These are phyloP conservation scores for Nepenthes gracilis DNA, from an alignment of 148 eudicot species.

Conservation along the genomic window DNA sequence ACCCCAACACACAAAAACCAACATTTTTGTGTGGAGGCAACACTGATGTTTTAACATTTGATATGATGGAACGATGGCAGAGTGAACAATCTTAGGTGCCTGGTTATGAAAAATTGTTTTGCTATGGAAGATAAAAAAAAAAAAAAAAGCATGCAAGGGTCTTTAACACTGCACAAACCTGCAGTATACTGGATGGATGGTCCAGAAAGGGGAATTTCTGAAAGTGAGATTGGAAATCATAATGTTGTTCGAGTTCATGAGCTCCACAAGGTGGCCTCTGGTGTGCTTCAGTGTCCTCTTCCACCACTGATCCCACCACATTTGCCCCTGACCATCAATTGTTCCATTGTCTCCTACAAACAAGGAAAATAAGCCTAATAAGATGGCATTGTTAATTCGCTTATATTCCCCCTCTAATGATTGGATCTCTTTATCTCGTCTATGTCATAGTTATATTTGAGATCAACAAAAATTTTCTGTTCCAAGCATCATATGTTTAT, in stretches of 20 bases:
- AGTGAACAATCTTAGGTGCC: too few relatives aligned
- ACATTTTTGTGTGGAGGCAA: too few relatives aligned
- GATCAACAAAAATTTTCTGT: too few relatives aligned
- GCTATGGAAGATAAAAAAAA: not conserved
- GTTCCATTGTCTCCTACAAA: constrained; percentile 81
- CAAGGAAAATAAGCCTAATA: constrained; percentile 1
- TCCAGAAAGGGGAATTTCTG: constrained; percentile 94
- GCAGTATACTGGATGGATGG: constrained; percentile 96
- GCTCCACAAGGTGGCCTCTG: constrained; percentile 90
- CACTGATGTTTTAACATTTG: too few relatives aligned
- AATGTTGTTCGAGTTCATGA: constrained; percentile 72
- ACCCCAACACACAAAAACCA: too few relatives aligned
- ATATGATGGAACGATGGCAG: too few relatives aligned
- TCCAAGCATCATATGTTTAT: too few relatives aligned
- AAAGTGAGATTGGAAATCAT: constrained; percentile 88
- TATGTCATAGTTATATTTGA: too few relatives aligned
- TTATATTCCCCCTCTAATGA: too few relatives aligned
- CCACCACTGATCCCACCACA: constrained; percentile 99
- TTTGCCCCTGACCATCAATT: constrained; percentile 67
- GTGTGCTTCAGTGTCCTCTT: constrained; percentile 87
- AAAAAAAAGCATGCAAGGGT: not conserved
- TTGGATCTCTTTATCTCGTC: too few relatives aligned
- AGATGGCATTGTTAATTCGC: not conserved
- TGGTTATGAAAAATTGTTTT: not conserved
- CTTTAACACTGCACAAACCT: constrained; percentile 33